Base-by-base conservation (phyloP, 768 basidiomycete species). In the Phlebiopsis gigantea region DNA sequence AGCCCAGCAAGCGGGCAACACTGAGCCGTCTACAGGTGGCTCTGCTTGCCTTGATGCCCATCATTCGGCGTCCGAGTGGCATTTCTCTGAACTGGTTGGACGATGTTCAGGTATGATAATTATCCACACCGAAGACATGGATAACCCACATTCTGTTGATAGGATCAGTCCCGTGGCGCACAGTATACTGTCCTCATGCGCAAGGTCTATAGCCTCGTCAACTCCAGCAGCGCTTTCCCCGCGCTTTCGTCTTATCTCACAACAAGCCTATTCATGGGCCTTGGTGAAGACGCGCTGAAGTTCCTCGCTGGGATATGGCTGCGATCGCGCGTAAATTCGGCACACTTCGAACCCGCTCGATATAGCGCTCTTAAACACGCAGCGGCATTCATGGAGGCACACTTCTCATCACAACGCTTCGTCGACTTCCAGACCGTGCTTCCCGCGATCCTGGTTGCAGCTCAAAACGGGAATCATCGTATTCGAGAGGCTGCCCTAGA, bases 361-460 rank as follows among this genome's bases (percentile, higher is more conserved):
- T 71, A 78, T 2, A 76, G 83, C 1, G 85, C 93, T 0, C 73
- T 98, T 8, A 73, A 79, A 4, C 93, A 98, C 66, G 84, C 85
- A 19, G 75, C 79, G 2, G 90, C 93, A 0, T 95, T 95, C 70
- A 69, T 98, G 12, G 78, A 84, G 46, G 91, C 94, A 0, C 85
- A 92, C 68, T 66, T 77, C 1, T 65, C 74, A 1, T 73, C 79
- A 46, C 71, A 77, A 42, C 75, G 77, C 34, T 73, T 77, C 14
- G 69, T 86, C 4, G 93, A 96, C 68, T 91, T 95, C 70, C 88
- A 94, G 68, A 85, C 83, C 0, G 77, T 94, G 5, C 65, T 93
- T 10, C 89, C 91, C 0, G 76, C 84, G 2, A 66, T 93, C 9
- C 72, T 93, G 1, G 78, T 87, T 21, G 77, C 83, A 9, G 63